Conservation (phyloP, 1,284 basidiomycete species). For the Microbotryum lychnidis-dioicae region DNA sequence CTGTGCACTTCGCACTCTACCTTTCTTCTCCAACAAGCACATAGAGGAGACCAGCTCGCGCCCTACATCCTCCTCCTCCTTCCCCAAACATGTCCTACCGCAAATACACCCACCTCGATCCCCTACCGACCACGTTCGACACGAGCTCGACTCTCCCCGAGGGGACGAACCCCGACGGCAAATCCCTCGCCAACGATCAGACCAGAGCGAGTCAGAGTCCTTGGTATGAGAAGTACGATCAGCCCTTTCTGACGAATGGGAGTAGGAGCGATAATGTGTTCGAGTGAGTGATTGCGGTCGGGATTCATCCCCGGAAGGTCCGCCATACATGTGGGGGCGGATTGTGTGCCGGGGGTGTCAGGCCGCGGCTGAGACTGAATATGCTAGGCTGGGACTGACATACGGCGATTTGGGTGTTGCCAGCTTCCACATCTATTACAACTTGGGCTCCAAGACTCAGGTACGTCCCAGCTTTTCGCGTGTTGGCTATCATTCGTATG, state of each 20-base stretch:
- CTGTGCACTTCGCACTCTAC: too few species aligned
- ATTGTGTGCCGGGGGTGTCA: not conserved
- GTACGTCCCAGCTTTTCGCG: too few species aligned
- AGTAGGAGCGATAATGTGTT: conserved; percentile 16
- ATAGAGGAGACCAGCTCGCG: too few species aligned
- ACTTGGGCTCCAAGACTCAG: conserved; percentile 43
- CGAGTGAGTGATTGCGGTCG: conserved; percentile 10
- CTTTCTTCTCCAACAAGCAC: too few species aligned
- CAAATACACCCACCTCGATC: conserved; percentile 6
- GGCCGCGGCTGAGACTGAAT: not conserved
- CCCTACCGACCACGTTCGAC: conserved; percentile 3
- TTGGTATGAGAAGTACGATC: too few species aligned
- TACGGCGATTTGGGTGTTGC: not conserved
- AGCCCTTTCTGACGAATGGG: too few species aligned
- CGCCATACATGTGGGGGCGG: not conserved
- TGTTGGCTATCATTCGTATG: too few species aligned
- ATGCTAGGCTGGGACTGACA: too few species aligned
- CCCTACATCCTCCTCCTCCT: too few species aligned
- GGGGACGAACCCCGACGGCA: conserved; percentile 51
- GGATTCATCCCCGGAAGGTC: not conserved
- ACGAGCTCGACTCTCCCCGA: conserved; percentile 45
- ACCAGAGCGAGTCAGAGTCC: too few species aligned
- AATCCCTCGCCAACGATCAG: conserved; percentile 48
- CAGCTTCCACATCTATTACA: conserved; percentile 49
- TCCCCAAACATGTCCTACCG: too few species aligned